Conservation (phyloP, 305 asterid genomes). For the Solanum hybrid region DNA sequence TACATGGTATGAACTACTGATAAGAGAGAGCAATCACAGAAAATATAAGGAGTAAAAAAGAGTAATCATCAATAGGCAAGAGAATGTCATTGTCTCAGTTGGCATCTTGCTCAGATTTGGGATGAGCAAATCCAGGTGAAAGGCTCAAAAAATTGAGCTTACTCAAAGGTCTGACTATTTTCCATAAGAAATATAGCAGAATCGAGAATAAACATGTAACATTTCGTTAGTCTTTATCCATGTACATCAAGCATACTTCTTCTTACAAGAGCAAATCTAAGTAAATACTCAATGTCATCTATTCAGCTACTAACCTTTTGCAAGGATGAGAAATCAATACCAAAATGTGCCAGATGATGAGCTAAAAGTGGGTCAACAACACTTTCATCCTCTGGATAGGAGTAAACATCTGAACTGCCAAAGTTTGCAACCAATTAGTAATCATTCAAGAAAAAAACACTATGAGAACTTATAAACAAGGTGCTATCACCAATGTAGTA, state of each 20-base stretch:
- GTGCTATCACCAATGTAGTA: neutral
- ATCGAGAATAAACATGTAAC: neutral
- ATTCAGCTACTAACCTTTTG: constrained; percentile 56
- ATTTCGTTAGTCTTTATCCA: neutral
- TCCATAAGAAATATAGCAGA: neutral
- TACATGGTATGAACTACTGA: neutral
- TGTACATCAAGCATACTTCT: neutral
- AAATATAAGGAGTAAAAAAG: neutral
- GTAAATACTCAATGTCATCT: neutral
- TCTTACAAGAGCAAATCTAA: neutral
- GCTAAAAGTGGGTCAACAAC: constrained; percentile 91
- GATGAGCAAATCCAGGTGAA: neutral
- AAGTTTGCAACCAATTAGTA: constrained; percentile 46
- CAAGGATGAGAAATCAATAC: constrained; percentile 91
- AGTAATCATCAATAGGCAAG: neutral
- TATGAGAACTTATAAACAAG: neutral
- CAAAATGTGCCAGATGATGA: constrained; percentile 87
- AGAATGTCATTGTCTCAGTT: neutral
- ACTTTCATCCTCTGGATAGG: constrained; percentile 94
- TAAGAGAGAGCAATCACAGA: neutral
- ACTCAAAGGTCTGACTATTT: neutral
- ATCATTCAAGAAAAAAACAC: neutral
- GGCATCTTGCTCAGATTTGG: neutral
- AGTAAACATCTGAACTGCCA: constrained; percentile 99
- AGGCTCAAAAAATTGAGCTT: neutral